Base-by-base conservation (phyloP, 164 flowering plant species). In the Vitis amurensis region DNA sequence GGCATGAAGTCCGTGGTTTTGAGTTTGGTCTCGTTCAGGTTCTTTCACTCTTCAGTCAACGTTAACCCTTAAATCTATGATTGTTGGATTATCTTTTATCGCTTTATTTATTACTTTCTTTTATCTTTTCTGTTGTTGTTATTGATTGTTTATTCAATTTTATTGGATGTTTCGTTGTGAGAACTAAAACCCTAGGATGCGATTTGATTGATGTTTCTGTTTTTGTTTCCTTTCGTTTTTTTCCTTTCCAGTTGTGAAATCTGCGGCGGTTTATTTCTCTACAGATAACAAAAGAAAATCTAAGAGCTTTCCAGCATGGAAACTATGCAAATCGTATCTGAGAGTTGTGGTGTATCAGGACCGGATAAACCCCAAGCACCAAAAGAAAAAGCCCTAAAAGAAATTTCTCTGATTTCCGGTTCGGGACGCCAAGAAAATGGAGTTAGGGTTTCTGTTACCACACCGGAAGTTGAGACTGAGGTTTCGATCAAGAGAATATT, bases 361-460 rank as follows among this genome's bases (percentile, higher is more conserved):
- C 13, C 50, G 17, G 74, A 55, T 23, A 71, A 70, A 9, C 17
- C 71, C 15, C 55, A 37, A 66, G 58, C 48, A 70, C 55, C 44
- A 50, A 75, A 66, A 23, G 56, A 37, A 2, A 68, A 60, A 59
- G 55, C 68, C 60, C 63, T 68, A 3, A 48, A 65, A 29, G 71
- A 37, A 19, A 55, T 16, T 47, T 8, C 63, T 12, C 61, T 31
- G 12, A 15, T 49, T 61, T 17, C 74, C 57, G 62, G 27, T 64
- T 59, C 31, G 58, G 64, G 61, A 50, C 3, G 52, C 63, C 62
- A 57, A 67, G 81, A 67, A 14, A 73, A 71, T 68, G 78, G 77
- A 27, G 70, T 48, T 47, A 63, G 71, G 59, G 81, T 67, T 68
- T 65, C 76, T 55, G 63, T 8, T 4, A 17, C 53, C 19, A 59